Evolutionary conservation across 2,329 filamentous ascomycete species (phyloP).

Genomic region (Fusarium mangiferae): DNA sequence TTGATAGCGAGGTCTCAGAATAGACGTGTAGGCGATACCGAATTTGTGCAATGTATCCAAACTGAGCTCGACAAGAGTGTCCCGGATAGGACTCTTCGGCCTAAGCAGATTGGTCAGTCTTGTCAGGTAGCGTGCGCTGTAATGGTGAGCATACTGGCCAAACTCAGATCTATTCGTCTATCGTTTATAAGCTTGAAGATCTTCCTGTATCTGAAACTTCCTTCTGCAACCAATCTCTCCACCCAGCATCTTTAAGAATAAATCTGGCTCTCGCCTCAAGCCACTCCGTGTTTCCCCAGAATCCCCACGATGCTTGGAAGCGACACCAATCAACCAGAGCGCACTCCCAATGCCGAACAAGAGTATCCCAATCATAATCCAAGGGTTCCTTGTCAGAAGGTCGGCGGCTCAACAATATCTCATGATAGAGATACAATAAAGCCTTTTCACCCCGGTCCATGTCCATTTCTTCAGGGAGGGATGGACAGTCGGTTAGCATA

Average conservation of each 20-base stretch:
- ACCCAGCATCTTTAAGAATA: constrained; percentile 57
- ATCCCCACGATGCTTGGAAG: constrained; percentile 70
- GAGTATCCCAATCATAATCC: constrained; percentile 63
- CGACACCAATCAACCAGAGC: constrained; percentile 75
- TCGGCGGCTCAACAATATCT: constrained; percentile 44
- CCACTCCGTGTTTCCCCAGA: constrained; percentile 70
- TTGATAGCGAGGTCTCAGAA: not conserved
- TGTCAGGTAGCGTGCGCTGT: not conserved
- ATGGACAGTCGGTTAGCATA: constrained; percentile 55
- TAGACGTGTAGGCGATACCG: rapidly evolving
- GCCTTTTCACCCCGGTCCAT: constrained; percentile 63
- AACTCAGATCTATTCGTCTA: not conserved
- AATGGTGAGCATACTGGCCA: not conserved
- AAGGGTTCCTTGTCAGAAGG: not conserved
- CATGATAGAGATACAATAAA: constrained; percentile 63
- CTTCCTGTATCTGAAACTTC: constrained; percentile 1
- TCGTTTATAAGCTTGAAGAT: not conserved
- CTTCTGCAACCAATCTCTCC: constrained; percentile 57
- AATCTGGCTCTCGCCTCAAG: constrained; percentile 63
- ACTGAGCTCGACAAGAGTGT: rapidly evolving
- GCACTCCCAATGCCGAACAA: constrained; percentile 72
- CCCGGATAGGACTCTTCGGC: not conserved
- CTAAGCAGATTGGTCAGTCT: too few species aligned
- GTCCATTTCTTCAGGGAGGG: constrained; percentile 51
- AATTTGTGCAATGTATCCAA: rapidly evolving